These are phyloP conservation scores for Tolypocladium sp. DNA, from an alignment of 2,329 filamentous ascomycete species.

Conservation along the genomic window DNA sequence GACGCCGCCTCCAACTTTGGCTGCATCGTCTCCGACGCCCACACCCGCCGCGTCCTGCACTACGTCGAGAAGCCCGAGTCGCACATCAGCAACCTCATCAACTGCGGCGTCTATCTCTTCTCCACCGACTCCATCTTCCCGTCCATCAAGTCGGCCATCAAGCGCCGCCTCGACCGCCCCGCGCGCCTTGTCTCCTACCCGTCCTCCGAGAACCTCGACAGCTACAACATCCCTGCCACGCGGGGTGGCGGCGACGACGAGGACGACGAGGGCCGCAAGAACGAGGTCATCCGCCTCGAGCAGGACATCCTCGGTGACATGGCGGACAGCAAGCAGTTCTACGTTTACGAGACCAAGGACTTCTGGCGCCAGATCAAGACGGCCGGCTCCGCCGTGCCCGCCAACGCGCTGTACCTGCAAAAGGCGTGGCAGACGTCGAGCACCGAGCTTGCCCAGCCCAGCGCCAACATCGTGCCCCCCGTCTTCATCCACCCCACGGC, in stretches of 20 bases:
- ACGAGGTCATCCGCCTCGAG: conserved; percentile 85
- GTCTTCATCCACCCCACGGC: conserved; percentile 94
- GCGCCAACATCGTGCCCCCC: conserved; percentile 79
- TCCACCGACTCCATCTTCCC: conserved; percentile 94
- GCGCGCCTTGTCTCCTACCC: conserved; percentile 83
- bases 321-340: conserved; percentile 96
- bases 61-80: conserved; percentile 99
- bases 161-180: conserved; percentile 85
- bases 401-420: conserved; percentile 92
- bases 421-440: conserved; percentile 81
- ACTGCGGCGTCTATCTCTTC: conserved; percentile 98
- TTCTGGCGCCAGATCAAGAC: conserved; percentile 99
- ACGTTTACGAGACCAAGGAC: conserved; percentile 96
- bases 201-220: conserved; percentile 85
- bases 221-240: conserved; percentile 39
- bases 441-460: conserved; percentile 68
- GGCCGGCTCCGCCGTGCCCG: conserved; percentile 90
- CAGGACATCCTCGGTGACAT: conserved; percentile 95
- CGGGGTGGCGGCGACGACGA: conserved; percentile 36
- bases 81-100: conserved; percentile 96
- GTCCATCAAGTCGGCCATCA: conserved; percentile 87
- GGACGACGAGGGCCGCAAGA: conserved; percentile 69
- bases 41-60: conserved; percentile 92
- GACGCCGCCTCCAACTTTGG: conserved; percentile 94
- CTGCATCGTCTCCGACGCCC: conserved; percentile 90